Evolutionary conservation across 306 rosid genomes (phyloP), one percentile per base, ranked within the genome.

Genomic region (Pyrus betulifolia): DNA sequence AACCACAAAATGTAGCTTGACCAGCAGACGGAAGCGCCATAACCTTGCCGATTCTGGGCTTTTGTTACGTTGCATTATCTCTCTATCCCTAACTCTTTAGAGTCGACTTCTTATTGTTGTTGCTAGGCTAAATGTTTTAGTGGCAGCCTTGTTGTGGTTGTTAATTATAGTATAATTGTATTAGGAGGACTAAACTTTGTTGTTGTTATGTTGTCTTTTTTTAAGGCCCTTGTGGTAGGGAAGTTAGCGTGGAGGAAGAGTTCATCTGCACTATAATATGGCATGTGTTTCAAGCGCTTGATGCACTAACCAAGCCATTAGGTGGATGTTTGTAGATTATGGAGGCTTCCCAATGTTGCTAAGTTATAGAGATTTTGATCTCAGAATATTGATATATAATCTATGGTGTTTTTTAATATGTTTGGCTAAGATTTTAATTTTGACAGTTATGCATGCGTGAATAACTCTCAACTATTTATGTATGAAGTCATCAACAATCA

Each of bases 281-380:
- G 60, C 74, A 70, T 42, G 45, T 49, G 62, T 70, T 4, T 18
- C 44, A 4, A 69, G 72, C 25, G 72, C 13, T 23, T 60, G 5
- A 23, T 44, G 58, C n/a, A 68, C 35, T 68, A 0, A 19, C 13
- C 35, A 27, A 23, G 55, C 60, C 74, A 49, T 69, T 27, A 58
- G 46, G 73, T 25, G 58, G 40, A 27, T 44, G 59, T 45, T 69
- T 69, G 74, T 69, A 69, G 74, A 69, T 51, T 49, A 44, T 25
- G 74, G 60, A 38, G 74, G 57, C 35, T 42, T 69, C 62, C 74
- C 74, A 18, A 15, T 70, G 74, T 70, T 70, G 17, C 58, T 70
- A 23, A 7, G 21, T 25, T 12, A 25, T 60, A 12, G 19, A 11
- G 11, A 42, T 14, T 69, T 12, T 15, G 9, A 22, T 33, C 30